Base-by-base conservation (phyloP, 192 early-diverging fungal genomes). In the Coemansia sp. region DNA sequence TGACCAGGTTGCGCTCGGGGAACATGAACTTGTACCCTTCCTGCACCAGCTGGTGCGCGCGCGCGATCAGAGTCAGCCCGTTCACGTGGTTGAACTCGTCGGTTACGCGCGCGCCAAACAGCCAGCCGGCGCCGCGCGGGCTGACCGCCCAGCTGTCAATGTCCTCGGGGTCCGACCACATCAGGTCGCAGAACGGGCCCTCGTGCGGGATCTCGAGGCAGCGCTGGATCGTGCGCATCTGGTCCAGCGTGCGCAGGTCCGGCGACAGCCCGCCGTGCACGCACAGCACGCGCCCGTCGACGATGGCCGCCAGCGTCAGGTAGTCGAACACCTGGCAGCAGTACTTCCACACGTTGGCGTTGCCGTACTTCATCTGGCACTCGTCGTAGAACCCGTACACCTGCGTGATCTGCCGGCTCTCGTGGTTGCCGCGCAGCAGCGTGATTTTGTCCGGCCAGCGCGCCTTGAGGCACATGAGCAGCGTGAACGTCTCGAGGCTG, bases 301-400 rank as follows among this genome's bases (percentile, higher is more conserved):
- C 91, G 36, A 95, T 85, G 17, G 95, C 95, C 25, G 90, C 90
- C 61, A 98, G 73, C 35, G 88, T 90, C 59, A 98, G 79, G 63
- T 95, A 95, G 64, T 98, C 95, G 62, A 98, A 98, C 28, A 98
- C 85, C 65, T 98, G 93, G 48, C 93, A 96, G 72, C 94, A 98
- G 62, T 93, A 94, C 65, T 92, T 83, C 94, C 94, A 98, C 22
- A 97, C 93, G 62, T 93, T 94, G 15, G 89, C 87, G 10, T 92
- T 93, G 20, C 93, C 96, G 78, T 91, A 97, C 73, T 97, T 97
- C 55, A 91, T 84, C 72, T 94, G 75, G 68, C 92, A 96, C 62
- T 96, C 93, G 67, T 98, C 95, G 67, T 98, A 96, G 63, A 98
- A 95, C 41, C 94, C 94, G 68, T 98, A 98, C 19, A 98, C 94